Evolutionary conservation across 108 stramenopile species (phyloP).

Genomic region (Phaeodactylum tricornutum): DNA sequence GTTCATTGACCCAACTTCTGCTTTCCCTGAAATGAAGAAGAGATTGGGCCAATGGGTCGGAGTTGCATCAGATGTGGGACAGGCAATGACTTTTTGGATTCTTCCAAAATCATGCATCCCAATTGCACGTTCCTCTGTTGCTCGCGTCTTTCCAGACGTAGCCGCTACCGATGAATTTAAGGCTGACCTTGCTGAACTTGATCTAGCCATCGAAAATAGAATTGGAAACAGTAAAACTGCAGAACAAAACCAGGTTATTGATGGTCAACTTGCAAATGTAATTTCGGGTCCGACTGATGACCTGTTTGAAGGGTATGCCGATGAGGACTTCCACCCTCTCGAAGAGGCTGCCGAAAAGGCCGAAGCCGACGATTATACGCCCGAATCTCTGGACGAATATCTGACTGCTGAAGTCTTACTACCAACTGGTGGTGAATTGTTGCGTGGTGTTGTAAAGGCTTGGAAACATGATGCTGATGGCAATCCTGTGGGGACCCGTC

Average conservation of each 20-base stretch:
- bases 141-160: not conserved
- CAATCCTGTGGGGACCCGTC: not conserved
- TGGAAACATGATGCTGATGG: slow-evolving; percentile 12
- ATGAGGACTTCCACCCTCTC: slow-evolving; percentile 3
- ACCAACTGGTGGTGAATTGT: slow-evolving; percentile 3
- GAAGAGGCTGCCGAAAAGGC: not conserved
- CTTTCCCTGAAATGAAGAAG: slow-evolving; percentile 1
- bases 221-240: not conserved
- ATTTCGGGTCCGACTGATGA: not conserved
- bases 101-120: not conserved
- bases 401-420: not conserved
- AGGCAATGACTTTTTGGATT: slow-evolving; percentile 5
- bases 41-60: slow-evolving; percentile 17
- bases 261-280: not conserved
- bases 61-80: slow-evolving; percentile 9
- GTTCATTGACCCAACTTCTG: slow-evolving; percentile 1
- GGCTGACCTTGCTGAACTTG: not conserved
- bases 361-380: slow-evolving; percentile 4
- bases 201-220: not conserved
- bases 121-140: not conserved
- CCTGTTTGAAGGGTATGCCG: too few relatives aligned
- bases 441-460: slow-evolving; percentile 11
- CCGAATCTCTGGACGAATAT: not conserved
- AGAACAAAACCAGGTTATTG: slow-evolving; percentile 2
- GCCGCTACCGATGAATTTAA: slow-evolving; percentile 1